Percentiles rank a stretch among this genome's conserved stretches.
phyloP scores from a whole-genome alignment of 441 rosid genomes.

The Daphne laureola region DNA sequence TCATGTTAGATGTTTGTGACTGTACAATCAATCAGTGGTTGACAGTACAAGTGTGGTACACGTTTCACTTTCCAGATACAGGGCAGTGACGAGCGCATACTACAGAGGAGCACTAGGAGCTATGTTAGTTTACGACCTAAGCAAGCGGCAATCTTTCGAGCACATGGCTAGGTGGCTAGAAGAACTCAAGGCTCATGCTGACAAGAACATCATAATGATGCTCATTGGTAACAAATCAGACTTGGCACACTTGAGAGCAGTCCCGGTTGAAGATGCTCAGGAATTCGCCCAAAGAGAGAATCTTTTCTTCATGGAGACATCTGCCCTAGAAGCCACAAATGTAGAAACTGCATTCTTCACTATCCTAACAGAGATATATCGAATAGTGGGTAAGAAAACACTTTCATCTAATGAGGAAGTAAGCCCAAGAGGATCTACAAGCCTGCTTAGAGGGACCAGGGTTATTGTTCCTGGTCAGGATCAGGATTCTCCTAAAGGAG shows the following conservation, averaged over 20 bases:
- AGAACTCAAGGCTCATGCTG: constrained; percentile 38
- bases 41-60: not conserved
- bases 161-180: constrained; percentile 44
- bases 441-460: constrained; percentile 50
- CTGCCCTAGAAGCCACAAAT: constrained; percentile 35
- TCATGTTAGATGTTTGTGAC: no score
- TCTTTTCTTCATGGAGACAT: constrained; percentile 43
- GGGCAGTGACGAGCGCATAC: constrained; percentile 44
- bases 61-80: constrained; percentile 26
- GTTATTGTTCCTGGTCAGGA: constrained; percentile 46
- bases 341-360: constrained; percentile 39
- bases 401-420: constrained; percentile 31
- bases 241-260: constrained; percentile 31
- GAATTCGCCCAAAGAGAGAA: constrained; percentile 42
- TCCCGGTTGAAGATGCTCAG: constrained; percentile 34
- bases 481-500: constrained; percentile 20
- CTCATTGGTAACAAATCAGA: constrained; percentile 41
- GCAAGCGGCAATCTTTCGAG: constrained; percentile 40
- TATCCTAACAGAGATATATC: constrained; percentile 45
- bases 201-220: constrained; percentile 37
- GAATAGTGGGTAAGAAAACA: constrained; percentile 53
- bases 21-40: no score
- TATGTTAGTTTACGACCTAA: constrained; percentile 42
- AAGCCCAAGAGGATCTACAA: constrained; percentile 20
- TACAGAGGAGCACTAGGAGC: constrained; percentile 44